Evolutionary conservation across 768 basidiomycete genomes (phyloP).

Genomic region (Terana coerulea): DNA sequence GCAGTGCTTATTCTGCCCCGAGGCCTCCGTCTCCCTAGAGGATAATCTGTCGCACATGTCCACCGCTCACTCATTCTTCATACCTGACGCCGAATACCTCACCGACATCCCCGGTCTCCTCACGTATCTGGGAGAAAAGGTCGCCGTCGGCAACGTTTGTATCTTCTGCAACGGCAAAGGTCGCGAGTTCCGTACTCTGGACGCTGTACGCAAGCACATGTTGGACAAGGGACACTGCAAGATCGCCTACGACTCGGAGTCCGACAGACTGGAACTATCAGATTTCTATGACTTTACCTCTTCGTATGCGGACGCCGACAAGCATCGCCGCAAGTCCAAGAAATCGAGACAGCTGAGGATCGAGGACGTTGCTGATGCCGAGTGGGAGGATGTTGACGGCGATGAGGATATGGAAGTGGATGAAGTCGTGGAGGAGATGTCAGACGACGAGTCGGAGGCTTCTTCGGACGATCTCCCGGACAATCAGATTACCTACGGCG

Average conservation of each 20-base stretch:
- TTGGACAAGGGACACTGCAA: constrained; percentile 95
- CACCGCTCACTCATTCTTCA: constrained; percentile 83
- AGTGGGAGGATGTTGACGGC: constrained; percentile 33
- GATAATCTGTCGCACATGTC: constrained; percentile 88
- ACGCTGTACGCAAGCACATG: constrained; percentile 96
- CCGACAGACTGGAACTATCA: constrained; percentile 80
- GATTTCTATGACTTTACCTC: constrained; percentile 91
- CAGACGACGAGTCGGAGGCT: constrained; percentile 33
- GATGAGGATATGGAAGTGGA: constrained; percentile 27
- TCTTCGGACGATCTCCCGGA: constrained; percentile 34
- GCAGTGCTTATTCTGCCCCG: constrained; percentile 85
- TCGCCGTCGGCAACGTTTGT: constrained; percentile 91
- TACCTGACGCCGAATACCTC: constrained; percentile 91
- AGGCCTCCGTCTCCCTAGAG: constrained; percentile 43
- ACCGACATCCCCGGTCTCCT: constrained; percentile 80
- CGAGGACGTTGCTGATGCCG: constrained; percentile 32
- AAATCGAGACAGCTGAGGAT: constrained; percentile 14
- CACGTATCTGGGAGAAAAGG: constrained; percentile 85
- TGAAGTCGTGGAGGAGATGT: constrained; percentile 28
- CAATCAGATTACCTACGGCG: constrained; percentile 68
- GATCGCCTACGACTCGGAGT: constrained; percentile 81
- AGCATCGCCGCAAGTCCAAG: constrained; percentile 14
- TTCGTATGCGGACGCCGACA: constrained; percentile 63
- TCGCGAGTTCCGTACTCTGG: constrained; percentile 75
- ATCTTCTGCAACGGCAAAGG: constrained; percentile 84